Evolutionary conservation across 805 yeast species (phyloP).

Genomic region (Nematodospora valgi): DNA sequence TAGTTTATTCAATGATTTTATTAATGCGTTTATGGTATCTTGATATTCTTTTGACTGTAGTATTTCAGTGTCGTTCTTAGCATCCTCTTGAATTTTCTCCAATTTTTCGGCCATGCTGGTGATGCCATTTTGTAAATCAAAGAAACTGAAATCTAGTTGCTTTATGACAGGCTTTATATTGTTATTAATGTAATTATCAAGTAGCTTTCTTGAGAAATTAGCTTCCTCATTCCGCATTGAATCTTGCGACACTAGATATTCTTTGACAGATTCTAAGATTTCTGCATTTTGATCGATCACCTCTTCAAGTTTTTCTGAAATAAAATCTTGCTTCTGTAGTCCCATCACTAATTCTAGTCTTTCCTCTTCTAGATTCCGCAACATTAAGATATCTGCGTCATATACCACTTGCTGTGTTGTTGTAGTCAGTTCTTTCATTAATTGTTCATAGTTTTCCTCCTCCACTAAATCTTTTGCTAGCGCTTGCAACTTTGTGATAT

Average conservation of each 20-base stretch:
- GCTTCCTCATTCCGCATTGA: slow-evolving; percentile 15
- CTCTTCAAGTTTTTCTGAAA: slow-evolving; percentile 28
- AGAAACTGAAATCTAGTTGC: slow-evolving; percentile 12
- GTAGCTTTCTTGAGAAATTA: slow-evolving; percentile 8
- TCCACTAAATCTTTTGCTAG: slow-evolving; percentile 18
- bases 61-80: neutral
- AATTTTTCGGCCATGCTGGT: slow-evolving; percentile 7
- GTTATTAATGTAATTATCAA: slow-evolving; percentile 12
- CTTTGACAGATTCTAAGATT: slow-evolving; percentile 29
- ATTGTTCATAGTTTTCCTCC: slow-evolving; percentile 12
- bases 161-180: slow-evolving; percentile 13
- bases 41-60: slow-evolving; percentile 15
- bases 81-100: slow-evolving; percentile 1
- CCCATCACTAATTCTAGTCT: slow-evolving; percentile 32
- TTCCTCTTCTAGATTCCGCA: slow-evolving; percentile 23
- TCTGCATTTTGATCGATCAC: slow-evolving; percentile 32
- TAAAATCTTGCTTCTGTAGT: slow-evolving; percentile 37
- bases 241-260: slow-evolving; percentile 23
- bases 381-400: slow-evolving; percentile 13
- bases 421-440: neutral
- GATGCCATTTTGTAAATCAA: slow-evolving; percentile 11
- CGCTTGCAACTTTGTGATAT: slow-evolving; percentile 16
- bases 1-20: slow-evolving; percentile 15
- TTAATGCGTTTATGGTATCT: slow-evolving; percentile 13
- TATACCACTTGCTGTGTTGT: neutral